Base-by-base conservation (phyloP, 2,329 filamentous ascomycete species). In the Epichloe gansuensis region DNA sequence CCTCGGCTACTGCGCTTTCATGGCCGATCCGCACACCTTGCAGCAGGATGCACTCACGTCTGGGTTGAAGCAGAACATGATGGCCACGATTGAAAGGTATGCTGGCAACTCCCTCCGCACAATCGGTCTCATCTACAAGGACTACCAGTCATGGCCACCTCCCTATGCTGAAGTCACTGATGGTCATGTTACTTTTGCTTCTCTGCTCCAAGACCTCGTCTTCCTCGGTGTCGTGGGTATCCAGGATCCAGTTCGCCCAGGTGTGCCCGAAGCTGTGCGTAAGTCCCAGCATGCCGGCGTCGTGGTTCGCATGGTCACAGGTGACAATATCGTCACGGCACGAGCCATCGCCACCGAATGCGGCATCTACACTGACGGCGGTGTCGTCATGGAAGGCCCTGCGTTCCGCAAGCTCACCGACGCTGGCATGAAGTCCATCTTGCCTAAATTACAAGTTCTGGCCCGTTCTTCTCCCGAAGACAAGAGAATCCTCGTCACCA, bases 101-200 rank as follows among this genome's bases (percentile, higher is more conserved):
- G 89, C 89, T 9, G 81, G 78, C 27, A 78, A 84, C 17, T 94
- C 89, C 75, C 75, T 95, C 34, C 81, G 89, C 56, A 94, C 89
- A 1, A 94, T 95, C 59, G 87, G 84, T 42, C 77, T 95, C 56
- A 75, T 89, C 50, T 94, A 89, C 68, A 84, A 82, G 52, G 89
- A 95, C 60, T 94, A 93, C 58, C 78, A 87, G 27, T 77, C 79
- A 50, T 95, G 89, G 89, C 89, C 90, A 35, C 89, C 89, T 4
- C 4, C 38, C 7, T n/a, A 39, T 39, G 38, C 38, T n/a, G 38
- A 77, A 73, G 54, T 75, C 77, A 39, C 47, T 53, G 75, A 80
- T 17, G 56, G 40, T n/a, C 51, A 49, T 8, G 47, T 49, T 58
- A 83, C 81, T 5, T 82, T 84, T 54, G 81, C 81, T 2, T 81